These are phyloP conservation scores for Mortierella sp. DNA, from an alignment of 371 early-diverging fungal genomes.

Conservation along the genomic window DNA sequence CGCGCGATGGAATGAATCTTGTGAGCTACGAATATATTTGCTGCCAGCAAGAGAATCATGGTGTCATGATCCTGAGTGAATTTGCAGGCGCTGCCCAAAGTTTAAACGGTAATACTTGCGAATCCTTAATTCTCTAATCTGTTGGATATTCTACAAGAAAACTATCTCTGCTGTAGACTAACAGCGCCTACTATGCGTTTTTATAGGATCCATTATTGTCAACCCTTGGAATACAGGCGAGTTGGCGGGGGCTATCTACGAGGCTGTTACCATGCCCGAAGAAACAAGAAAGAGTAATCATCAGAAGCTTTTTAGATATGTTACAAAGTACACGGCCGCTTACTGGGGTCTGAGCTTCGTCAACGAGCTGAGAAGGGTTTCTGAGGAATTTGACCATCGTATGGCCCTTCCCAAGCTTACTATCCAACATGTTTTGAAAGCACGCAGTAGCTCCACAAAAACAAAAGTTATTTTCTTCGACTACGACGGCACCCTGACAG, in stretches of 20 bases:
- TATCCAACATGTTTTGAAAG: slow-evolving; percentile 57
- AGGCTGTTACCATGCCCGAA: slow-evolving; percentile 94
- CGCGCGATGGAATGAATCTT: slow-evolving; percentile 99
- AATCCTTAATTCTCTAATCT: too few species aligned
- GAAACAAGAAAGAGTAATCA: slow-evolving; percentile 87
- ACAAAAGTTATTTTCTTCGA: slow-evolving; percentile 88
- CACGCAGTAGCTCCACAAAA: slow-evolving; percentile 59
- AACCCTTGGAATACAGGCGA: slow-evolving; percentile 99
- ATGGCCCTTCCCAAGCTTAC: slow-evolving; percentile 78
- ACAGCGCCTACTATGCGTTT: background rate
- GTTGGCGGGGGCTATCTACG: slow-evolving; percentile 89
- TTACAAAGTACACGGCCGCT: slow-evolving; percentile 98
- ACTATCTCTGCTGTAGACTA: background rate
- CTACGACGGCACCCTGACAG: slow-evolving; percentile 95
- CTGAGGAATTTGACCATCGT: slow-evolving; percentile 72
- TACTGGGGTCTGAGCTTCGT: slow-evolving; percentile 99
- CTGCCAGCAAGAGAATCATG: slow-evolving; percentile 93
- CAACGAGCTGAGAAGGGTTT: slow-evolving; percentile 75
- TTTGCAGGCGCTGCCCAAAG: slow-evolving; percentile 99
- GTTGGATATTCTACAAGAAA: too few species aligned
- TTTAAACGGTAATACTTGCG: slow-evolving; percentile 80
- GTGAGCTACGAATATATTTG: slow-evolving; percentile 99
- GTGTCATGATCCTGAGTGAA: slow-evolving; percentile 97
- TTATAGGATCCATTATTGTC: slow-evolving; percentile 91
- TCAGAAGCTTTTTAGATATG: slow-evolving; percentile 93